A percentile compares a stretch with the other conserved stretches of the same genome.
Evolutionary conservation across 371 early-diverging fungal species (phyloP).

Genomic region (Mortierella sp.): DNA sequence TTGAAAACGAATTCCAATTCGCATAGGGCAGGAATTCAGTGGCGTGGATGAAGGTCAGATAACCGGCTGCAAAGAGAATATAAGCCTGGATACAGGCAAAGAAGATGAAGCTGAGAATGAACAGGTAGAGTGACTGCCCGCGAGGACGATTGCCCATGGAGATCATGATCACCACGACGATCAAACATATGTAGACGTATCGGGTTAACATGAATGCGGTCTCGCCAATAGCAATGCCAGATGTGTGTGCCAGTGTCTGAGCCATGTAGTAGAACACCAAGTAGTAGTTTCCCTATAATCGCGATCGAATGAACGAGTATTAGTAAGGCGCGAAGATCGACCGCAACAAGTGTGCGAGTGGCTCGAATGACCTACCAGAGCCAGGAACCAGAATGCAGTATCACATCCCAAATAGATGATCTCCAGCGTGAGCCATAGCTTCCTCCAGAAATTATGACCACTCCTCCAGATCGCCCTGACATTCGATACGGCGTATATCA

Average conservation of each 20-base stretch:
- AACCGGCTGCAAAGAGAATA: constrained; percentile 64
- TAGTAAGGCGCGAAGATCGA: no score
- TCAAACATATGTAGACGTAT: constrained; percentile 77
- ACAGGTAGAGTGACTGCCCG: constrained; percentile 77
- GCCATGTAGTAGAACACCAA: constrained; percentile 88
- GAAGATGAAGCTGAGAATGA: constrained; percentile 72
- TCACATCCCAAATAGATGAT: constrained; percentile 74
- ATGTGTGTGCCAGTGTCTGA: constrained; percentile 59
- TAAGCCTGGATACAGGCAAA: constrained; percentile 66
- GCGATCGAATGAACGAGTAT: no score
- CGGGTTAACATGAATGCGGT: constrained; percentile 70
- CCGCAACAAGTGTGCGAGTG: background rate
- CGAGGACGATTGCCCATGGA: constrained; percentile 77
- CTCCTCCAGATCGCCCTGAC: constrained; percentile 79
- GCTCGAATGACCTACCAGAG: constrained; percentile 57
- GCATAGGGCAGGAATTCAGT: constrained; percentile 45
- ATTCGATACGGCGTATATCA: constrained; percentile 86
- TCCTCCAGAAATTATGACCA: constrained; percentile 72
- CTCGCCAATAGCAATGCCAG: constrained; percentile 62
- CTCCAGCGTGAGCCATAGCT: constrained; percentile 75
- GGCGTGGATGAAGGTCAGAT: constrained; percentile 59
- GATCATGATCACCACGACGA: constrained; percentile 82
- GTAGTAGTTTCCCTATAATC: constrained; percentile 79
- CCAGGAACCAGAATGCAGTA: constrained; percentile 81
- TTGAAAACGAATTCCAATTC: constrained; percentile 34